These are phyloP conservation scores for Comarum palustre DNA, from an alignment of 306 rosid species.

Conservation along the genomic window DNA sequence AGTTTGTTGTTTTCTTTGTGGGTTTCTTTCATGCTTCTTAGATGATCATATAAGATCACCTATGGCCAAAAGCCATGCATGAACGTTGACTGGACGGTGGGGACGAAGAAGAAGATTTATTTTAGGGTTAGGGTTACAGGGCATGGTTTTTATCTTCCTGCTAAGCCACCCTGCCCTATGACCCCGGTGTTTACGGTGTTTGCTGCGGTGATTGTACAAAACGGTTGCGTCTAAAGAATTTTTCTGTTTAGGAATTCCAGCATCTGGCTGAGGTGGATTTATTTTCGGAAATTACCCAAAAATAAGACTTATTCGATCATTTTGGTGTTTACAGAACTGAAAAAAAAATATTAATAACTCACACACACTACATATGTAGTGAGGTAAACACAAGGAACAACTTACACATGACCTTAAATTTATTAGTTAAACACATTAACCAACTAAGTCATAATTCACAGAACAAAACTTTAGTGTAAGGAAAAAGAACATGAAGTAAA, in stretches of 20 bases:
- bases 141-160: not conserved
- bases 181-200: not conserved
- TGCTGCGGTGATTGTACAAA: not conserved
- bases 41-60: not conserved
- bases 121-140: not conserved
- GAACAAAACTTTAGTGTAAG: not conserved
- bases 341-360: no score
- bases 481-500: no score
- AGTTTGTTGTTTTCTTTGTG: conserved; percentile 3
- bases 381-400: no score
- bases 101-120: conserved; percentile 6
- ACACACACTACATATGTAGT: no score
- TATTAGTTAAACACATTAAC: no score
- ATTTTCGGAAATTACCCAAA: not conserved
- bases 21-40: not conserved
- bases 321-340: no score
- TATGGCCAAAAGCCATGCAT: conserved; percentile 19
- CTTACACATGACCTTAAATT: no score
- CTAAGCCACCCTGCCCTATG: not conserved
- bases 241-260: not conserved
- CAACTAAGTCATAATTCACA: no score
- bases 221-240: not conserved
- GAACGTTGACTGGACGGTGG: conserved; percentile 44
- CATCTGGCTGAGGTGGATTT: not conserved
- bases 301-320: not conserved